Evolutionary conservation across 2,329 filamentous ascomycete genomes (phyloP).

Genomic region (Harringtonia lauricola): DNA sequence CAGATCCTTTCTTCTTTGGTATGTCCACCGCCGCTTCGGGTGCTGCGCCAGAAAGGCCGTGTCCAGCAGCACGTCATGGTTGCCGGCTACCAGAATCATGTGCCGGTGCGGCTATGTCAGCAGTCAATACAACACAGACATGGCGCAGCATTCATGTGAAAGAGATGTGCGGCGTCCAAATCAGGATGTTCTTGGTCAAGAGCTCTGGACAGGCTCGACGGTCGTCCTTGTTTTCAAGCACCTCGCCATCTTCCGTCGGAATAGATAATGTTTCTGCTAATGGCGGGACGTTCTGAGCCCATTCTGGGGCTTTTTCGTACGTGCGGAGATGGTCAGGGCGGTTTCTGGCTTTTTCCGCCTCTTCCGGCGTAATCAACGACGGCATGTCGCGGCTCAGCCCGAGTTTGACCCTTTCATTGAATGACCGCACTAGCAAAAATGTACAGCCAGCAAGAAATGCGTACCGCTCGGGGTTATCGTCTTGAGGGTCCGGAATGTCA

Average conservation of each 20-base stretch:
- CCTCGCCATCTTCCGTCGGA: slow-evolving; percentile 2
- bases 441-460: slow-evolving; percentile 6
- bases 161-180: slow-evolving; percentile 5
- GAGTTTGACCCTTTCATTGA: slow-evolving; percentile 4
- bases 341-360: slow-evolving; percentile 2
- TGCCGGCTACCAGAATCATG: too few relatives aligned
- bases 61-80: too few relatives aligned
- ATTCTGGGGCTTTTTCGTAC: slow-evolving; percentile 1
- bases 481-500: slow-evolving; percentile 5
- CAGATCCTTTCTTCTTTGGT: too few relatives aligned
- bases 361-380: slow-evolving; percentile 1
- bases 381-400: slow-evolving; percentile 1
- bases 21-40: too few relatives aligned
- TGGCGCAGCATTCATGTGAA: too few relatives aligned
- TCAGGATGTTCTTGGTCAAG: slow-evolving; percentile 4
- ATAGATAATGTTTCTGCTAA: slow-evolving; percentile 1
- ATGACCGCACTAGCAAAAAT: slow-evolving; percentile 3
- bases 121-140: too few relatives aligned
- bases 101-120: too few relatives aligned
- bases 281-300: neutral
- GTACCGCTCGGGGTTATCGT: slow-evolving; percentile 5
- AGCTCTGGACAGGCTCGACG: neutral
- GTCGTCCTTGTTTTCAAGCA: slow-evolving; percentile 2
- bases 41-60: too few relatives aligned
- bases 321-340: slow-evolving; percentile 2